A percentile compares a stretch with the other conserved stretches of the same genome.
Evolutionary conservation across 75 land plant genomes (phyloP).

Genomic region (Isoetes taiwanensis): DNA sequence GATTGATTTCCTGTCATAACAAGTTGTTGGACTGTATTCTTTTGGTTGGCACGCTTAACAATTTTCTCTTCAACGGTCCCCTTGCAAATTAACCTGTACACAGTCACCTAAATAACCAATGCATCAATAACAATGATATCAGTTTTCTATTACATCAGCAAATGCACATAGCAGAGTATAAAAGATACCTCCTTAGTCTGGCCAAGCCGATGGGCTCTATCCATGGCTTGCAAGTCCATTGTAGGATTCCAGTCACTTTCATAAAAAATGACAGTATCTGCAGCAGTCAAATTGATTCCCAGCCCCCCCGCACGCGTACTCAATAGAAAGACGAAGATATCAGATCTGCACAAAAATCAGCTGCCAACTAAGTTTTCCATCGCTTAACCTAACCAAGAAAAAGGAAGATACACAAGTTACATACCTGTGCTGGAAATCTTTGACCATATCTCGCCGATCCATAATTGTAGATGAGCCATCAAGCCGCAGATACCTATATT

Average conservation of each 20-base stretch:
- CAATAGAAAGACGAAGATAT: slow-evolving; percentile 88
- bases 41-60: slow-evolving; percentile 91
- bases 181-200: slow-evolving; percentile 86
- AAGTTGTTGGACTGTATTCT: slow-evolving; percentile 93
- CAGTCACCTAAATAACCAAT: slow-evolving; percentile 65
- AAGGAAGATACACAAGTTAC: background rate
- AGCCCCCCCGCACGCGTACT: slow-evolving; percentile 99
- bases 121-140: background rate
- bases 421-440: slow-evolving; percentile 84
- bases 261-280: slow-evolving; percentile 96
- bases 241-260: slow-evolving; percentile 99
- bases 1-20: slow-evolving; percentile 91
- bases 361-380: background rate
- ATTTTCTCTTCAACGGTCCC: slow-evolving; percentile 97
- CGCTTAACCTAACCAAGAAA: background rate
- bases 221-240: slow-evolving; percentile 95
- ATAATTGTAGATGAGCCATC: slow-evolving; percentile 96
- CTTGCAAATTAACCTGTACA: slow-evolving; percentile 87
- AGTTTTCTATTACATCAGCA: background rate
- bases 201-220: slow-evolving; percentile 93
- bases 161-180: background rate
- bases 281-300: slow-evolving; percentile 96
- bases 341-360: slow-evolving; percentile 50
- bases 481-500: slow-evolving; percentile 77
- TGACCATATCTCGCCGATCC: slow-evolving; percentile 97